phyloP scores from a whole-genome alignment of 2,329 filamentous ascomycete genomes.

The Aspergillus udagawae region DNA sequence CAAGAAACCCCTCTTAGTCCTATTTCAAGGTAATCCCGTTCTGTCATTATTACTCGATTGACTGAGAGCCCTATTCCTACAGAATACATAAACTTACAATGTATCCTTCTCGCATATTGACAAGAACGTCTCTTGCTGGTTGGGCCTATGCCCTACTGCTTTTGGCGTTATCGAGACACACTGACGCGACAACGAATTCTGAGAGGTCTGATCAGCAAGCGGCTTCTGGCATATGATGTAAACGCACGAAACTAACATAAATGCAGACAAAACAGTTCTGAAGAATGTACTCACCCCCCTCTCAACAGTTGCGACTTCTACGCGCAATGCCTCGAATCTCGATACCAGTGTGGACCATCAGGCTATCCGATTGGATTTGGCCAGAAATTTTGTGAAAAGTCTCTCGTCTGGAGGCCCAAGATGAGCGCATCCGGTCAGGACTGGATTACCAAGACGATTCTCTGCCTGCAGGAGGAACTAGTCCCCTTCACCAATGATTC shows the following conservation, averaged over 20 bases:
- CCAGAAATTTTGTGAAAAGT: conserved; percentile 24
- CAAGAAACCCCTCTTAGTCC: not conserved
- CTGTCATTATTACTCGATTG: not conserved
- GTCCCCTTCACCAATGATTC: conserved; percentile 17
- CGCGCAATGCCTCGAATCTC: conserved; percentile 17
- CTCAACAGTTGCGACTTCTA: conserved; percentile 27
- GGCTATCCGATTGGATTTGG: conserved; percentile 30
- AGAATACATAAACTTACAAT: not conserved
- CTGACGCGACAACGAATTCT: not conserved
- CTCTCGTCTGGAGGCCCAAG: conserved; percentile 5
- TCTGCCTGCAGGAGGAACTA: conserved; percentile 24
- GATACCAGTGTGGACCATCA: conserved; percentile 20
- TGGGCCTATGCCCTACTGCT: not conserved
- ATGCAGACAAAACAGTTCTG: not conserved
- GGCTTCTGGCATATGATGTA: too few relatives aligned
- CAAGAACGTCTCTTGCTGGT: not conserved
- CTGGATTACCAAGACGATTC: conserved; percentile 25
- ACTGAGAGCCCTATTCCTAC: not conserved
- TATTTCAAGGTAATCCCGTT: not conserved
- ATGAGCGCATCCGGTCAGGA: conserved; percentile 17
- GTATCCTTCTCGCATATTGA: not conserved
- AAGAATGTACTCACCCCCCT: conserved; percentile 3
- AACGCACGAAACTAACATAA: not conserved
- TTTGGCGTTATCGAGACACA: not conserved
- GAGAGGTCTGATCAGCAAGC: not conserved